phyloP scores from a whole-genome alignment of 192 early-diverging fungal genomes.

The Coemansia sp. region DNA sequence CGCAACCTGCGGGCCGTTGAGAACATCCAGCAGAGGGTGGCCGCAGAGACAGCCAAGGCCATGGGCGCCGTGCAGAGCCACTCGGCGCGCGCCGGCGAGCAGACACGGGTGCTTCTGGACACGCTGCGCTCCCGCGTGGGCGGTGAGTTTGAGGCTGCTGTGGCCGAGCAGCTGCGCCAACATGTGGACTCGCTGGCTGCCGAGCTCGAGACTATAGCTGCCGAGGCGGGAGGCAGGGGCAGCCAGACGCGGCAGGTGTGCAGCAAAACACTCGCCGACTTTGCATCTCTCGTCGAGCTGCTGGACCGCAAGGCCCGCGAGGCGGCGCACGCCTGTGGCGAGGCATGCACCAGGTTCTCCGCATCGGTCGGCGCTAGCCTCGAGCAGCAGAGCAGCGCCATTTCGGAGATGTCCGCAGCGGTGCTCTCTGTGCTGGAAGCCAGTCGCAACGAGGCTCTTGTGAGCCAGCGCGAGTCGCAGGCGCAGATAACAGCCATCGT shows the following conservation, averaged over 20 bases:
- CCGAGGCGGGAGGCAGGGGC: not conserved
- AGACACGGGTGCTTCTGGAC: constrained; percentile 11
- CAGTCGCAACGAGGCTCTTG: not conserved
- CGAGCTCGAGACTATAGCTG: constrained; percentile 1
- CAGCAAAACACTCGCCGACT: not conserved
- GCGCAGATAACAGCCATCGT: constrained; percentile 1
- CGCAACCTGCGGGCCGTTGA: constrained; percentile 11
- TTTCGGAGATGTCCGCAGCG: not conserved
- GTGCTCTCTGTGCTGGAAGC: not conserved
- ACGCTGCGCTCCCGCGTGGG: constrained; percentile 31
- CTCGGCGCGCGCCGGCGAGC: not conserved
- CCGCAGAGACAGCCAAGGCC: not conserved
- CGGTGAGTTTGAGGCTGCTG: constrained; percentile 15
- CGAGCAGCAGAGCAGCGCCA: not conserved
- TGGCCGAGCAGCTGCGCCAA: constrained; percentile 4
- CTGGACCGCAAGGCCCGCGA: not conserved
- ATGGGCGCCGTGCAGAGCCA: not conserved
- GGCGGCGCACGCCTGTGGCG: not conserved
- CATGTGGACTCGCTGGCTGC: constrained; percentile 10
- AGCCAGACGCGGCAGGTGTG: not conserved
- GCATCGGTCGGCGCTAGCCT: not conserved
- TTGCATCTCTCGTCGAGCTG: not conserved
- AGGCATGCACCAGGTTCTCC: not conserved
- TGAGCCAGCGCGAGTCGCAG: not conserved
- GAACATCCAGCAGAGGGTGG: constrained; percentile 3